Evolutionary conservation across 2,329 filamentous ascomycete genomes (phyloP), one percentile per base, ranked within the genome.

Genomic region (Diaporthe batatas): DNA sequence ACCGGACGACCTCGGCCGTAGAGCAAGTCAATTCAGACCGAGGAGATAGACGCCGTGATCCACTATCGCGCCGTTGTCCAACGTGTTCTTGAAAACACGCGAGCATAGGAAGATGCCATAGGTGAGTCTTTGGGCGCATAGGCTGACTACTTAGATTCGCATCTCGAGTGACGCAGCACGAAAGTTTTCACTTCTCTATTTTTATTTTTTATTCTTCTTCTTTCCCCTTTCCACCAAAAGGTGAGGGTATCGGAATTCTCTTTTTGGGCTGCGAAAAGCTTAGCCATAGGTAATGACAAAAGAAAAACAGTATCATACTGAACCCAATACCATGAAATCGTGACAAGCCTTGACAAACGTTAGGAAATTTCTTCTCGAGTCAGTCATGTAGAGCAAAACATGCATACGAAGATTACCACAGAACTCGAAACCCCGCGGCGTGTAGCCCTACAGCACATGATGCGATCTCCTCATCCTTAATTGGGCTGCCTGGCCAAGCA

Each of bases 121-220:
- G 36, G n/a, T 59, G 44, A 44, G 57, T 59, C 36, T 59, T 59
- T 16, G 14, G 59, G 53, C 44, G 32, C 25, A 23, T 25, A 6
- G 34, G 34, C n/a, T 25, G 10, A 42, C 39, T 42, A 6, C 39
- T 42, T 16, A 42, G 16, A 42, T 42, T 42, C 39, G 16, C 16
- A 18, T 12, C 65, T 57, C 36, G 16, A 68, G 23, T 47, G 65
- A 68, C 51, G 51, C 51, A 57, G 21, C 23, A 34, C 2, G n/a
- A 12, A n/a, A 16, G 1, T 16, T 42, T 59, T 59, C 16, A 14
- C 21, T 23, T 36, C 5, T 3, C 18, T 39, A 3, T 6, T 14
- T 8, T 23, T 16, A 4, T 23, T 16, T 23, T 14, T 57, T 21
- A 54, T 32, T 21, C 6, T 5, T 3, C 8, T 55, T 10, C 29